These are phyloP conservation scores for Neurospora sp. DNA, from an alignment of 495 filamentous ascomycete species.

Conservation along the genomic window DNA sequence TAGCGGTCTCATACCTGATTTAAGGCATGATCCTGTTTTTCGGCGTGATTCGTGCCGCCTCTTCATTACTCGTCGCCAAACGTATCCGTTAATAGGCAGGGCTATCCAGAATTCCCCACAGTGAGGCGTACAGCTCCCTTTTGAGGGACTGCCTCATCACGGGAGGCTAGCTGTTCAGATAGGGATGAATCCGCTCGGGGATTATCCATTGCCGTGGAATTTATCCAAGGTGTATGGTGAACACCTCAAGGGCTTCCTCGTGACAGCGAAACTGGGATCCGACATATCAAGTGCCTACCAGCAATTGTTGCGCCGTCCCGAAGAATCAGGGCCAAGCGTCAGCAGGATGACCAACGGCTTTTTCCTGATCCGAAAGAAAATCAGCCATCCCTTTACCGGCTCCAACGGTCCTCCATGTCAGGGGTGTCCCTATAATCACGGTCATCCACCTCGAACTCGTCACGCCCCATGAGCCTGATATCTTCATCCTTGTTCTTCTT, in stretches of 20 bases:
- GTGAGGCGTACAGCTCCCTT: background rate
- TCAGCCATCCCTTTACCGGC: background rate
- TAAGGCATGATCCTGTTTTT: background rate
- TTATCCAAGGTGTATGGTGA: background rate
- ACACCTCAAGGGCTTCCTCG: background rate
- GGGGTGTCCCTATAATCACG: background rate
- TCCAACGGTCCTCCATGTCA: background rate
- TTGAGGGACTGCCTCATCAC: background rate
- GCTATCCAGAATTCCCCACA: background rate
- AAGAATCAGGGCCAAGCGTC: background rate
- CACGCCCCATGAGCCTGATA: slow-evolving; percentile 30
- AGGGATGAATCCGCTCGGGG: background rate
- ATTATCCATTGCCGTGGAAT: background rate
- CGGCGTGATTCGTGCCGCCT: background rate
- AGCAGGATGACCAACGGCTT: background rate
- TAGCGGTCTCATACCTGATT: background rate
- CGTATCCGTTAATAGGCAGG: background rate
- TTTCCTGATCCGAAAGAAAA: background rate
- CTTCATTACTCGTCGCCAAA: background rate
- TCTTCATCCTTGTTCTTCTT: slow-evolving; percentile 19
- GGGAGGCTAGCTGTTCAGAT: background rate
- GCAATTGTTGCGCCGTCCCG: background rate
- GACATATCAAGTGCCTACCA: background rate
- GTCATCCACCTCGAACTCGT: slow-evolving; percentile 4
- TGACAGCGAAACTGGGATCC: background rate